Conservation (phyloP, 2,329 filamentous ascomycete species). For the Talaromyces rugulosus region DNA sequence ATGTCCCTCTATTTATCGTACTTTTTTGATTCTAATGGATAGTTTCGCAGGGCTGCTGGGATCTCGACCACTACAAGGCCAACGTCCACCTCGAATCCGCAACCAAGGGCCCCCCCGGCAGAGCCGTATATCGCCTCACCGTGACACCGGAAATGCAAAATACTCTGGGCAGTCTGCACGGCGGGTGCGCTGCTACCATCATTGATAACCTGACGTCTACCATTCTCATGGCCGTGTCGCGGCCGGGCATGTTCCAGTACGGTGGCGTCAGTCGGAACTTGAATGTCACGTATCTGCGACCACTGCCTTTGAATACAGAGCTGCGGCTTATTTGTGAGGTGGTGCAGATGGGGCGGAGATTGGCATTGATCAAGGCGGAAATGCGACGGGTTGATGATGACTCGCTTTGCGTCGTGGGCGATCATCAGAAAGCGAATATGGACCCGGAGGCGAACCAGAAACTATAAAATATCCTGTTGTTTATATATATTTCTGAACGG, state of each 20-base stretch:
- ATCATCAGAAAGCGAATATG: conserved; percentile 63
- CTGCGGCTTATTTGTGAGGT: conserved; percentile 56
- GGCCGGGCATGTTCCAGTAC: conserved; percentile 57
- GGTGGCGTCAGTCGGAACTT: conserved; percentile 64
- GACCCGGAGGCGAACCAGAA: conserved; percentile 41
- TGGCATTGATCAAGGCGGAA: conserved; percentile 52
- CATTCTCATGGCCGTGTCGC: conserved; percentile 53
- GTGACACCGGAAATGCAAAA: conserved; percentile 92
- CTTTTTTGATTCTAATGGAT: neutral
- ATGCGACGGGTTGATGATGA: conserved; percentile 54
- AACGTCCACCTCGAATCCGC: conserved; percentile 36
- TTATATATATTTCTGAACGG: neutral
- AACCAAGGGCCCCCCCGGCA: conserved; percentile 28
- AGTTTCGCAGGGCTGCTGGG: conserved; percentile 1
- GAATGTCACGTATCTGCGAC: conserved; percentile 63
- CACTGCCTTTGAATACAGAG: conserved; percentile 50
- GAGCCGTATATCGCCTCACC: conserved; percentile 30
- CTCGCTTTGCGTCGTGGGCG: conserved; percentile 53
- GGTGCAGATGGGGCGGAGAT: conserved; percentile 53
- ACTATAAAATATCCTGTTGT: conserved; percentile 15
- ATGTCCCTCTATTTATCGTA: conserved; percentile 12
- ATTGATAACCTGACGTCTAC: conserved; percentile 64
- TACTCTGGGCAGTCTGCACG: conserved; percentile 83
- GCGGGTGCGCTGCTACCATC: conserved; percentile 67
- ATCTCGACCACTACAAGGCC: conserved; percentile 15